phyloP scores from a whole-genome alignment of 352 stramenopile species.

The Pythium folliculosum region DNA sequence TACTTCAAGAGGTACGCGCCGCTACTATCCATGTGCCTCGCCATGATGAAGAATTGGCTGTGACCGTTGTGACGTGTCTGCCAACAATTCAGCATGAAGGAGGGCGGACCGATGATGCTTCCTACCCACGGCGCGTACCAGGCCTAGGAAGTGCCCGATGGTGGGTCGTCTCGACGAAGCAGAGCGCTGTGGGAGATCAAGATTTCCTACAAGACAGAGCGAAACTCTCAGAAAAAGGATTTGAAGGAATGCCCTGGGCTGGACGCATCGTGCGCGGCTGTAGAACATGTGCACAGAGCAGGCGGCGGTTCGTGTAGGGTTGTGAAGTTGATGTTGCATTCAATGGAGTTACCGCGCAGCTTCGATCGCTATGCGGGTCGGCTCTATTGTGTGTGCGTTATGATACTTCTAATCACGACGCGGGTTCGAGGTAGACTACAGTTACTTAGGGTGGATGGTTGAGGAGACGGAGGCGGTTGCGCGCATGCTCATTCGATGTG shows the following conservation, averaged over 20 bases:
- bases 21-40: conserved; percentile 10
- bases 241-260: not conserved
- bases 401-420: conserved; percentile 11
- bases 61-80: not conserved
- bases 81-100: conserved; percentile 68
- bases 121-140: conserved; percentile 86
- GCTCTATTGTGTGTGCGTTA: conserved; percentile 6
- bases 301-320: not conserved
- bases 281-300: not conserved
- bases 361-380: conserved; percentile 18
- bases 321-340: conserved; percentile 9
- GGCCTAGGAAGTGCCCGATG: conserved; percentile 38
- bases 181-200: not conserved
- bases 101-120: conserved; percentile 88
- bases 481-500: conserved; percentile 18
- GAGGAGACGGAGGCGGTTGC: not conserved
- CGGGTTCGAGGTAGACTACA: conserved; percentile 10
- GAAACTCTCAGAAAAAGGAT: not conserved
- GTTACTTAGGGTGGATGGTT: conserved; percentile 1
- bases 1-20: conserved; percentile 94
- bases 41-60: not conserved
- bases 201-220: not conserved
- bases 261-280: not conserved
- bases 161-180: not conserved
- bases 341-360: conserved; percentile 9